Conservation (phyloP, 495 filamentous ascomycete genomes). For the Thermochaetoides thermophila region DNA sequence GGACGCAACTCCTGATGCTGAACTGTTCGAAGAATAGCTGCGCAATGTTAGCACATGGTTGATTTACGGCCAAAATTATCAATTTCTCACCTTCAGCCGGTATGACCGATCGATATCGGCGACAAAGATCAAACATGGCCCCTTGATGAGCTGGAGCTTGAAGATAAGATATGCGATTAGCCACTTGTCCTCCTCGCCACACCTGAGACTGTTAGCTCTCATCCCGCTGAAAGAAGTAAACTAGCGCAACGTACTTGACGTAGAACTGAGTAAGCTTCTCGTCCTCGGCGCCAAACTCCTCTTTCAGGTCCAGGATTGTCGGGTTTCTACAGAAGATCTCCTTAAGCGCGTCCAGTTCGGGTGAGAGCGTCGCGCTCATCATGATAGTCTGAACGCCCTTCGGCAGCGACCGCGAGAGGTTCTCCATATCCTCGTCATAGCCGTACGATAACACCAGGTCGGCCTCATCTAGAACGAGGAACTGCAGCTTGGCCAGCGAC, state of each 20-base stretch:
- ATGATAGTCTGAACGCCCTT: slow-evolving; percentile 79
- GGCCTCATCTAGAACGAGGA: slow-evolving; percentile 88
- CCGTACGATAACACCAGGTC: slow-evolving; percentile 91
- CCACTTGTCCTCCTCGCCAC: slow-evolving; percentile 91
- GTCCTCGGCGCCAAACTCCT: slow-evolving; percentile 49
- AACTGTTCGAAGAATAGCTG: slow-evolving; percentile 88
- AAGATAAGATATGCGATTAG: slow-evolving; percentile 86
- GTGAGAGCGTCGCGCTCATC: slow-evolving; percentile 82
- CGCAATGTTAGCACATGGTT: neutral
- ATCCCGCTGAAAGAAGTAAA: no score
- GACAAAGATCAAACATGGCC: slow-evolving; percentile 89
- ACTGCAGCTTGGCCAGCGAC: slow-evolving; percentile 50
- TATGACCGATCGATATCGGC: slow-evolving; percentile 88
- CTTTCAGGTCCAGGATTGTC: slow-evolving; percentile 57
- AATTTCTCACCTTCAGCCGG: slow-evolving; percentile 45
- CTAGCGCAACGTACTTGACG: slow-evolving; percentile 44
- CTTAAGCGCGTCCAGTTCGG: slow-evolving; percentile 75
- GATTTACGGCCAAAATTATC: neutral
- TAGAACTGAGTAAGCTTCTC: slow-evolving; percentile 72
- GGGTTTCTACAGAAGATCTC: slow-evolving; percentile 76
- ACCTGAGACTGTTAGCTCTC: neutral
- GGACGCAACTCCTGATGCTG: slow-evolving; percentile 78
- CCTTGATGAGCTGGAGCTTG: slow-evolving; percentile 86
- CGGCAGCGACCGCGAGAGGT: slow-evolving; percentile 57
- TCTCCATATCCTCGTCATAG: slow-evolving; percentile 78